A percentile compares a stretch with the other conserved stretches of the same genome.
Conservation (phyloP, 495 filamentous ascomycete genomes). For the Aeminium ludgeri region DNA sequence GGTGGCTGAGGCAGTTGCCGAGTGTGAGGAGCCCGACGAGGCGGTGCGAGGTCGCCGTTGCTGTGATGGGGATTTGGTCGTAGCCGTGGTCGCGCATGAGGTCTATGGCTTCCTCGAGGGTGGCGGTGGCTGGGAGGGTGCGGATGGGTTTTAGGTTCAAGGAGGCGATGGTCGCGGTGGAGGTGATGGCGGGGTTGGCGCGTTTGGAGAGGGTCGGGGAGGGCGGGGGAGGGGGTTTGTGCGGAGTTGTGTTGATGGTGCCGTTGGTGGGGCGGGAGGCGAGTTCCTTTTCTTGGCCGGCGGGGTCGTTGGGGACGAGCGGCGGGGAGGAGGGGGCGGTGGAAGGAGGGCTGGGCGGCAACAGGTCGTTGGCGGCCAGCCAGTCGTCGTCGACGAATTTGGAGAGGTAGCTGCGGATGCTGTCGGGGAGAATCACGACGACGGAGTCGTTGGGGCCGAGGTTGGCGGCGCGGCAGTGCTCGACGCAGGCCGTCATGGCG, state of each 20-base stretch:
- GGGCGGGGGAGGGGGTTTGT: constrained; percentile 1
- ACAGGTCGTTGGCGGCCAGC: constrained; percentile 85
- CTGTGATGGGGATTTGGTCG: constrained; percentile 86
- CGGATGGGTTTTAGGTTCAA: constrained; percentile 85
- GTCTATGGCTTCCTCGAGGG: constrained; percentile 76
- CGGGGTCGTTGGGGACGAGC: background rate
- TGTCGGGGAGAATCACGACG: constrained; percentile 84
- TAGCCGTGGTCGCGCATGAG: constrained; percentile 94
- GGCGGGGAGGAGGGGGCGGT: constrained; percentile 31
- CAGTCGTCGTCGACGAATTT: constrained; percentile 99
- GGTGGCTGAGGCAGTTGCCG: constrained; percentile 80
- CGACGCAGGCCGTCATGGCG: constrained; percentile 71
- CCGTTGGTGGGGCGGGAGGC: background rate
- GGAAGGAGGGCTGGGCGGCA: constrained; percentile 40
- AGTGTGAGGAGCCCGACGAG: constrained; percentile 86
- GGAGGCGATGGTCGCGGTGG: constrained; percentile 55
- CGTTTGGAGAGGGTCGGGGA: constrained; percentile 3
- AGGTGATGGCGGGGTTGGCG: constrained; percentile 27
- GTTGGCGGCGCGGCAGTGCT: constrained; percentile 50
- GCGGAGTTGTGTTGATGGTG: constrained; percentile 7
- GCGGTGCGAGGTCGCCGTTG: constrained; percentile 40
- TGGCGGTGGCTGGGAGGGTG: constrained; percentile 48
- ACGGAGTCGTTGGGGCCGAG: constrained; percentile 64
- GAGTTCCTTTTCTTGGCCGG: constrained; percentile 7
- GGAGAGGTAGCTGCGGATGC: constrained; percentile 92